Base-by-base conservation (phyloP, 306 rosid species). In the Dalbergia oliveri region DNA sequence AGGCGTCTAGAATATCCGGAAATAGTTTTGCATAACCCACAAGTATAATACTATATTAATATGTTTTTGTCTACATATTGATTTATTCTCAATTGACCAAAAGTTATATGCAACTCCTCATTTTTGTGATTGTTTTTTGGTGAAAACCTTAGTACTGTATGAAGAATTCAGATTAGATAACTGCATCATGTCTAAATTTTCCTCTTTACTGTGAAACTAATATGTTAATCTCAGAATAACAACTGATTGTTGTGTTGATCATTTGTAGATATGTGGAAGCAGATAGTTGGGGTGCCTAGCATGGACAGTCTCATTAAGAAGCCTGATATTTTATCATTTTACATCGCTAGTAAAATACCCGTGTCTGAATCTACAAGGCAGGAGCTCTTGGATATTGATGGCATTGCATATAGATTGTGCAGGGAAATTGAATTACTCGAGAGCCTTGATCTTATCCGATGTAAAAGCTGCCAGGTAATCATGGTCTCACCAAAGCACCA, bases 341-440 rank as follows among this genome's bases (percentile, higher is more conserved):
- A 86, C 60, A 93, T 96, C 5, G 99, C 98, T 61, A 91, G 98
- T 85, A 96, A 96, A 91, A 84, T 96, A 87, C 98, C 98, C 8
- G 97, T 96, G 51, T 96, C 99, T 61, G 97, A 90, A 84, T 90
- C 94, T 81, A 91, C 94, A 71, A 90, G 99, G 84, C 99, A 93
- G 86, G 97, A 96, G 75, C 99, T 96, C 73, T 80, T 96, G 86
- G 98, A 93, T 76, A 93, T 96, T 16, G 92, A 90, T 71, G 98
- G 98, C 70, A 87, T 93, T 78, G 80, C 93, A 62, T 93, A 96
- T 85, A 90, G 99, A 85, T 65, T 96, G 81, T 97, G 96, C n/a
- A 83, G 93, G 86, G 99, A 96, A 87, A 86, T 96, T 86, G 97
- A 93, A 88, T 86, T 96, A 72, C 97, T 96, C 15, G 91, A 90